phyloP scores from a whole-genome alignment of 2,329 filamentous ascomycete genomes.

The Elsinoe necatrix region DNA sequence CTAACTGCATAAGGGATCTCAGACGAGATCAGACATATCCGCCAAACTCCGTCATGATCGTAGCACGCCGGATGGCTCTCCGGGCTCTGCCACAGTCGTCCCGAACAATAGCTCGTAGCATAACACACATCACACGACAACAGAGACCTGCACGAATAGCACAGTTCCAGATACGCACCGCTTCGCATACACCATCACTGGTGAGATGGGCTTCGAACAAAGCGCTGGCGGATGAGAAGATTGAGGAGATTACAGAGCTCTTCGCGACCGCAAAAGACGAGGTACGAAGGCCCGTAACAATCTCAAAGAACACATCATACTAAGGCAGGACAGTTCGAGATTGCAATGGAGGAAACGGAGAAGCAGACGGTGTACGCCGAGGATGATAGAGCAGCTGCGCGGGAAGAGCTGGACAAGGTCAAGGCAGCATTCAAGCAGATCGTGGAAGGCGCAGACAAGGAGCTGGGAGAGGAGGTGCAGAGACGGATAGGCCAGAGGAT shows the following conservation, averaged over 20 bases:
- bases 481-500: constrained; percentile 44
- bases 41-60: neutral
- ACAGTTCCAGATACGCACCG: constrained; percentile 17
- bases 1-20: too few relatives aligned
- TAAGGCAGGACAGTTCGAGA: constrained; percentile 34
- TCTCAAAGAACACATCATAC: neutral
- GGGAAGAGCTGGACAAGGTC: constrained; percentile 44
- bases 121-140: constrained; percentile 18
- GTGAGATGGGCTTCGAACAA: constrained; percentile 25
- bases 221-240: constrained; percentile 30
- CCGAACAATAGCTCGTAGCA: neutral
- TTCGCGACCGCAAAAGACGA: constrained; percentile 33
- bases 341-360: constrained; percentile 44
- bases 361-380: constrained; percentile 49
- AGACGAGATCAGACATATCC: too few relatives aligned
- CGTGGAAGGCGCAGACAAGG: constrained; percentile 34
- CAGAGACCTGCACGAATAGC: neutral
- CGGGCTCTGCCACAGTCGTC: neutral
- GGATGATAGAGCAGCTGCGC: constrained; percentile 45
- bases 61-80: neutral
- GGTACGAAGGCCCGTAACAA: constrained; percentile 1
- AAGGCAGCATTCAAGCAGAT: constrained; percentile 40
- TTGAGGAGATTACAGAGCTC: constrained; percentile 36
- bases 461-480: constrained; percentile 43
- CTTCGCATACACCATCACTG: constrained; percentile 24